A percentile compares a stretch with the other conserved stretches of the same genome.
phyloP scores from a whole-genome alignment of 2,329 filamentous ascomycete genomes.

The Macrophomina pseudophaseolina region DNA sequence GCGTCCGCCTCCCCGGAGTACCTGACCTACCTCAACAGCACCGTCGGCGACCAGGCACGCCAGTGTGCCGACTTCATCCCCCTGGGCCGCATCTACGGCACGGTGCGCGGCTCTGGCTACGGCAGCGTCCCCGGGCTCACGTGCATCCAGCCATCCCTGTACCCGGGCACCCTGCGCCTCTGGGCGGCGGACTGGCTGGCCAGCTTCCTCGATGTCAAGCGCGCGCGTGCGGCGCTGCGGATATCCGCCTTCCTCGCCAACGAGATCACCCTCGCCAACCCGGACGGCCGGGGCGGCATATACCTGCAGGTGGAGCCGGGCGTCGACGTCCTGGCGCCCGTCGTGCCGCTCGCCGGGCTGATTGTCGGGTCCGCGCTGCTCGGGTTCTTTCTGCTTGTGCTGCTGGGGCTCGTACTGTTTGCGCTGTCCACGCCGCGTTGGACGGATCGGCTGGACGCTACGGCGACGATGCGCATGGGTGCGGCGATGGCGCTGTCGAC shows the following conservation, averaged over 20 bases:
- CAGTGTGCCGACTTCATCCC: neutral
- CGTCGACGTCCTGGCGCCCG: neutral
- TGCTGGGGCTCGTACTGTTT: neutral
- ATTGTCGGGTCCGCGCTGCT: conserved; percentile 1
- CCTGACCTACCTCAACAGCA: neutral
- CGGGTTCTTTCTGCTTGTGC: neutral
- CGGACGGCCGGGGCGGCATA: neutral
- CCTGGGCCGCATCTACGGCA: neutral
- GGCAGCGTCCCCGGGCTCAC: neutral
- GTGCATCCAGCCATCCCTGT: neutral
- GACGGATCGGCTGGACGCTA: neutral
- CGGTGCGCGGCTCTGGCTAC: neutral
- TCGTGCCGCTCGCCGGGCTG: neutral
- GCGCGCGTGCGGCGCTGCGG: neutral
- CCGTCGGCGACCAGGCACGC: neutral
- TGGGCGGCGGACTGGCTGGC: neutral
- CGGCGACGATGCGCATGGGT: neutral
- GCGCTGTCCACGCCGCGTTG: neutral
- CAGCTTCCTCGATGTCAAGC: neutral
- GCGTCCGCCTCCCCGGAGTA: neutral
- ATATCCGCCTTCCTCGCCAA: neutral
- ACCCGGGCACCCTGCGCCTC: neutral
- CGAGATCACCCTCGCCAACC: neutral
- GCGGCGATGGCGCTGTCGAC: neutral
- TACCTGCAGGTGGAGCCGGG: neutral